Evolutionary conservation across 306 rosid genomes (phyloP), one percentile per base, ranked within the genome.

Genomic region (Astragalus glycyphyllos): DNA sequence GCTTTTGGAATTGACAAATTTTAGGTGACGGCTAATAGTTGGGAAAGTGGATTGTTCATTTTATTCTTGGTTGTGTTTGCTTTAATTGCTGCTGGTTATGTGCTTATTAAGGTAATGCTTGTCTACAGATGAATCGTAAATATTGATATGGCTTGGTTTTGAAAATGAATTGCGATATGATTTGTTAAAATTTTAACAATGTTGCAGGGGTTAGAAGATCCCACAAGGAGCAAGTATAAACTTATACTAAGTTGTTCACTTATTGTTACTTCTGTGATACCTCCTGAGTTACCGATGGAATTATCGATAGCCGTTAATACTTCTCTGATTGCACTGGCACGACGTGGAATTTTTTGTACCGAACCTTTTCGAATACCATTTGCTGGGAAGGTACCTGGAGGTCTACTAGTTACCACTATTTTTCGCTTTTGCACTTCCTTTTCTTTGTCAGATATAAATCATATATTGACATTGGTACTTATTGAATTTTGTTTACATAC

Each of bases 271-370:
- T 95, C 99, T 65, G 99, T 95, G 82, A 95, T 95, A 66, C 99
- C 99, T 68, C 99, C 99, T 44, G 99, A 95, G 84, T 85, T 95
- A 81, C 99, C 99, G 35, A 95, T 95, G 99, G 99, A 95, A 84
- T 86, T 95, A 75, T 95, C 99, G 16, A 95, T 95, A 81, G 99
- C 99, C 23, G 99, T 95, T 69, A 95, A 95, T 86, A 95, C 99
- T 57, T 95, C 99, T 34, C 77, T 95, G 68, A 95, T 95, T 86
- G 99, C 99, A n/a, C 79, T 95, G 54, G 96, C 99, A 26, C 90
- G 97, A 0, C 88, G 86, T 47, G 99, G 99, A 78, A 89, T 95
- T 61, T 95, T 89, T 85, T 95, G 99, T 65, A 95, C 99, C 0
- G 99, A 95, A 77, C 99, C 99, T 75, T 95, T 95, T 75, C 88